Percentiles rank a stretch among this genome's conserved stretches.
These are phyloP conservation scores for Xylogone sp. DNA, from an alignment of 2,329 filamentous ascomycete species.

Conservation along the genomic window DNA sequence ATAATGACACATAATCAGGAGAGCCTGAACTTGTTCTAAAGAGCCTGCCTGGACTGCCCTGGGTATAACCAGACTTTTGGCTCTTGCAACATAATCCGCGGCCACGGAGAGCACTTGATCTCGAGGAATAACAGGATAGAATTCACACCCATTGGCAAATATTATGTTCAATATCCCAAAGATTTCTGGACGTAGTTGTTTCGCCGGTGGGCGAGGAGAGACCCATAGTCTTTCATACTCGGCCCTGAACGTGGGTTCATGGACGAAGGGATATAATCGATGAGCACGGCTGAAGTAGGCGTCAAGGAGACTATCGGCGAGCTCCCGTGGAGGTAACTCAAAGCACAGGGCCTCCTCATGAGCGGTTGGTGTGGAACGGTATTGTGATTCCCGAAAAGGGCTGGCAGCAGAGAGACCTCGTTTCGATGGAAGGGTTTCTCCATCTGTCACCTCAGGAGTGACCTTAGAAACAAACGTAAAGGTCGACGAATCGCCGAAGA, in stretches of 20 bases:
- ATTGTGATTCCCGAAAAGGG: neutral
- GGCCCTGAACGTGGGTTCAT: slow-evolving; percentile 38
- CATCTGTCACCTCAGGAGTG: neutral
- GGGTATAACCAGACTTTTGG: slow-evolving; percentile 19
- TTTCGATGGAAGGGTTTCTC: neutral
- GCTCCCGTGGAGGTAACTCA: slow-evolving; percentile 64
- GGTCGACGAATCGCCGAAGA: neutral
- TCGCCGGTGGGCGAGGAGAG: neutral
- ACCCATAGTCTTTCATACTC: slow-evolving; percentile 12
- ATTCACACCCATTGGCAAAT: slow-evolving; percentile 26
- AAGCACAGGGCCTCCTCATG: neutral
- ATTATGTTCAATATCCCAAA: slow-evolving; percentile 26
- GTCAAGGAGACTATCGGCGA: slow-evolving; percentile 67
- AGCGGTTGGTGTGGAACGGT: neutral
- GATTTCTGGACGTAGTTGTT: neutral
- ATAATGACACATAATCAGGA: slow-evolving; percentile 26
- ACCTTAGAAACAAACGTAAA: neutral
- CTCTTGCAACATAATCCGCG: slow-evolving; percentile 25
- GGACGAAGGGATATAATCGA: slow-evolving; percentile 40
- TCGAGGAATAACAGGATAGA: slow-evolving; percentile 10
- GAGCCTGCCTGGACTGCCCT: slow-evolving; percentile 24
- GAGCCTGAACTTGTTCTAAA: slow-evolving; percentile 24
- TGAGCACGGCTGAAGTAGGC: slow-evolving; percentile 41
- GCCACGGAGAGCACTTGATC: slow-evolving; percentile 9
- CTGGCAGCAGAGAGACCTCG: neutral